Conservation (phyloP, 371 early-diverging fungal genomes). For the Globomyces sp. region DNA sequence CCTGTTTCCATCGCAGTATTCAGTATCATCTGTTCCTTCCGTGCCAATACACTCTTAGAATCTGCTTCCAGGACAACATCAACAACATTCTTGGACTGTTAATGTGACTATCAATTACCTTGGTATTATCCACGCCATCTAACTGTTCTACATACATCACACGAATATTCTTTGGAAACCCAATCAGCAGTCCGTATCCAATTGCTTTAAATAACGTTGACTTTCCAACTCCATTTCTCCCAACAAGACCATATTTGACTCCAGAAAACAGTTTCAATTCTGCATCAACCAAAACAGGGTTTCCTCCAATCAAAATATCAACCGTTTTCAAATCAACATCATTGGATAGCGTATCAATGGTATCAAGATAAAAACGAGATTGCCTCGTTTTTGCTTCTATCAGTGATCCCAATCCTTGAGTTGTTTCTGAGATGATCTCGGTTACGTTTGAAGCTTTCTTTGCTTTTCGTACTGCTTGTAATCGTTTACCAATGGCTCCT, state of each 20-base stretch:
- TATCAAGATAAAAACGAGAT: constrained; percentile 84
- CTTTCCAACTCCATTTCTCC: constrained; percentile 92
- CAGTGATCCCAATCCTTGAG: not conserved
- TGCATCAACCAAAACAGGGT: constrained; percentile 64
- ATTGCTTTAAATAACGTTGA: constrained; percentile 76
- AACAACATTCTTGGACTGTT: constrained; percentile 40
- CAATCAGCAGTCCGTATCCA: constrained; percentile 69
- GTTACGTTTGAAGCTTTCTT: not conserved
- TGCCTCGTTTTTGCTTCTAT: constrained; percentile 55
- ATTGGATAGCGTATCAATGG: constrained; percentile 67
- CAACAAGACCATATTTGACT: constrained; percentile 73
- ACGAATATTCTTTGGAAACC: constrained; percentile 71
- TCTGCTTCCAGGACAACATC: constrained; percentile 74
- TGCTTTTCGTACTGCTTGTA: constrained; percentile 2
- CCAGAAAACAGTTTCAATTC: constrained; percentile 60
- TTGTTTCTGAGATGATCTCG: not conserved
- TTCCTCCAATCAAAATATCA: constrained; percentile 64
- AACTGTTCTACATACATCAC: constrained; percentile 78
- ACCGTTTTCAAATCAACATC: constrained; percentile 72
- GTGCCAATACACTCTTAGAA: constrained; percentile 44
- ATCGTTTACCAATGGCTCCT: constrained; percentile 3
- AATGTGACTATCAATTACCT: constrained; percentile 24
- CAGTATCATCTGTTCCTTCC: constrained; percentile 27
- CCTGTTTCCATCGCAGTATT: constrained; percentile 21
- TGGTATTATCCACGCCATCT: constrained; percentile 49